A percentile compares a stretch with the other conserved stretches of the same genome.
Evolutionary conservation across 2,329 filamentous ascomycete species (phyloP).

Genomic region (Aspergillus spinulosporus): DNA sequence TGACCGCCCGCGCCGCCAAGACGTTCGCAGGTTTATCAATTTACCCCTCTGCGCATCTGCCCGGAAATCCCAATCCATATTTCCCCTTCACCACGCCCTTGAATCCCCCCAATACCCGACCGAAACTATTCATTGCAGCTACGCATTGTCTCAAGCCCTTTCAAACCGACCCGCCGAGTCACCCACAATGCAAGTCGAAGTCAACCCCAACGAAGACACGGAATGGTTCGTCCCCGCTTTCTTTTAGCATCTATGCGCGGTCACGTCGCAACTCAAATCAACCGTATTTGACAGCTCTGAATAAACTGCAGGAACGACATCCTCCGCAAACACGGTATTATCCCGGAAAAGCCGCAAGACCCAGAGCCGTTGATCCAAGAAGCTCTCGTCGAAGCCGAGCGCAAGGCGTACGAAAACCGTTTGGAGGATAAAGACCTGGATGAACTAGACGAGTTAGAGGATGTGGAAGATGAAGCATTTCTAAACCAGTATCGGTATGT

Average conservation of each 20-base stretch:
- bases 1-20: not conserved
- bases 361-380: constrained; percentile 96
- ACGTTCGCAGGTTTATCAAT: constrained; percentile 2
- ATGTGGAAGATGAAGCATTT: constrained; percentile 92
- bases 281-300: constrained; percentile 14
- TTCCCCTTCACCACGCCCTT: not conserved
- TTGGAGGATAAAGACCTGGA: constrained; percentile 93
- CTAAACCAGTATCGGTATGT: constrained; percentile 73
- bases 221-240: constrained; percentile 68
- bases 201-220: constrained; percentile 94
- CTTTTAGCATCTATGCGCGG: not conserved
- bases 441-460: constrained; percentile 89
- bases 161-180: not conserved
- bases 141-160: not conserved
- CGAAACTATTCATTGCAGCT: not conserved
- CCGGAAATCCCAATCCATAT: constrained; percentile 4
- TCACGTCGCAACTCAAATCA: constrained; percentile 3
- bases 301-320: constrained; percentile 80
- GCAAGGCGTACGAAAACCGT: constrained; percentile 85
- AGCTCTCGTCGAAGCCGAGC: constrained; percentile 78
- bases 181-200: constrained; percentile 67
- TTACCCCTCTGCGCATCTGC: constrained; percentile 5
- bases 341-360: constrained; percentile 95
- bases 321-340: constrained; percentile 90
- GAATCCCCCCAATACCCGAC: not conserved